A percentile compares a stretch with the other conserved stretches of the same genome.
Evolutionary conservation across 2,329 filamentous ascomycete species (phyloP).

Genomic region (Madurella fahalii): DNA sequence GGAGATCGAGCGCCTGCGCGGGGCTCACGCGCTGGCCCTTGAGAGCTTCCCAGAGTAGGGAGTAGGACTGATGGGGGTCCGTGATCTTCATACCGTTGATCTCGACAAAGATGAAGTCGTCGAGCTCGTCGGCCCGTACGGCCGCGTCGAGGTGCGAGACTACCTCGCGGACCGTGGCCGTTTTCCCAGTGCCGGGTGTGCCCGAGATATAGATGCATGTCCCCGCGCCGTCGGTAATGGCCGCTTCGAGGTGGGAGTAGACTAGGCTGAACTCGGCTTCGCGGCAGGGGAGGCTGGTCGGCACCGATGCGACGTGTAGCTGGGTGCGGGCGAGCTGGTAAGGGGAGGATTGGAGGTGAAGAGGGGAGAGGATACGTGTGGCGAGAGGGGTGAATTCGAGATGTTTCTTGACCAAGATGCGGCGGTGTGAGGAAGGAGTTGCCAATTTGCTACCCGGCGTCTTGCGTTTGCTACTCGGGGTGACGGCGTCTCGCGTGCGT

Average conservation of each 20-base stretch:
- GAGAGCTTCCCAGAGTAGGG: constrained; percentile 90
- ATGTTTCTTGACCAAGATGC: constrained; percentile 73
- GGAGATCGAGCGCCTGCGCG: constrained; percentile 81
- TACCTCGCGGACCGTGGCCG: constrained; percentile 93
- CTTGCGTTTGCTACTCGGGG: constrained; percentile 48
- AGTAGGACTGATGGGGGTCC: constrained; percentile 94
- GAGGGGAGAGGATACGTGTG: constrained; percentile 75
- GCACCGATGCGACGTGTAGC: constrained; percentile 91
- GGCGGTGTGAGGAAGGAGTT: constrained; percentile 41
- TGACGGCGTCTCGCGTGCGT: constrained; percentile 36
- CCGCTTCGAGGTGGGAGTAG: constrained; percentile 88
- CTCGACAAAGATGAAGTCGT: constrained; percentile 98
- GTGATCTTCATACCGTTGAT: constrained; percentile 99
- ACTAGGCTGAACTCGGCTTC: constrained; percentile 89
- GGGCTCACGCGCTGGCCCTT: constrained; percentile 91
- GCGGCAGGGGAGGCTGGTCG: constrained; percentile 81
- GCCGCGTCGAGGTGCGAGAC: constrained; percentile 84
- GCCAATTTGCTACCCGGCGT: constrained; percentile 45
- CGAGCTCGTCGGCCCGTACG: constrained; percentile 83
- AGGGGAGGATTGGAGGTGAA: constrained; percentile 72
- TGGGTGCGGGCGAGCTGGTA: constrained; percentile 87
- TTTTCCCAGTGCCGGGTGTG: constrained; percentile 97
- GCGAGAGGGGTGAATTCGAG: constrained; percentile 95
- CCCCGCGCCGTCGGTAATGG: constrained; percentile 88
- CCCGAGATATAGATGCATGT: constrained; percentile 99